phyloP scores from a whole-genome alignment of 2,329 filamentous ascomycete species.

The Pyrenophora teres region DNA sequence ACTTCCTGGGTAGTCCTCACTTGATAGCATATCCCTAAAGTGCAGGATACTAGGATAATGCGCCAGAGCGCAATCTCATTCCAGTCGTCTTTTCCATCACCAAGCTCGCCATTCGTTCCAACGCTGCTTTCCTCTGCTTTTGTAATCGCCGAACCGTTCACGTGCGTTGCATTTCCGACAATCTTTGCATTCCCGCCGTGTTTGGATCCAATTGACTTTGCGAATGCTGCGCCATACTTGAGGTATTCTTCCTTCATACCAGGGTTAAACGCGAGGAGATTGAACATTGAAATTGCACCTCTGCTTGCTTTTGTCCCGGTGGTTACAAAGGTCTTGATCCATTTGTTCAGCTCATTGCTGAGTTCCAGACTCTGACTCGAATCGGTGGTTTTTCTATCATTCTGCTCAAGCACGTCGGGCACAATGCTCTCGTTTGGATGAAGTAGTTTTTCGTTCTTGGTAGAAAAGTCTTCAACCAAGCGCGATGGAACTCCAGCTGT shows the following conservation, averaged over 20 bases:
- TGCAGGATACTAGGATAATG: constrained; percentile 67
- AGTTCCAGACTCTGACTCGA: constrained; percentile 55
- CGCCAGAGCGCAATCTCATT: constrained; percentile 68
- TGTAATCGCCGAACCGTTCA: constrained; percentile 5
- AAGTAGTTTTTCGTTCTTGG: constrained; percentile 47
- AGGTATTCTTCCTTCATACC: constrained; percentile 60
- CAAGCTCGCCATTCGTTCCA: constrained; percentile 1
- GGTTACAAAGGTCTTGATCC: constrained; percentile 51
- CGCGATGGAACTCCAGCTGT: constrained; percentile 53
- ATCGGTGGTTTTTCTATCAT: constrained; percentile 21
- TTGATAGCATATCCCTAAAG: constrained; percentile 65
- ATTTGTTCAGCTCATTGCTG: constrained; percentile 55
- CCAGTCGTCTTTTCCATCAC: constrained; percentile 50
- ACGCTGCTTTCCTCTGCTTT: constrained; percentile 13
- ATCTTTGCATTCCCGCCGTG: constrained; percentile 66
- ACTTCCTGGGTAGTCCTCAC: constrained; percentile 64
- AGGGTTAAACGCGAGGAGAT: constrained; percentile 62
- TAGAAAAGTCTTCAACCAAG: constrained; percentile 46
- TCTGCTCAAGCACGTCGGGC: constrained; percentile 43
- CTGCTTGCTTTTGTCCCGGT: constrained; percentile 27
- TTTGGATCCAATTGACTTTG: constrained; percentile 54
- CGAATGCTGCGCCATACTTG: constrained; percentile 62
- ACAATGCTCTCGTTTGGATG: constrained; percentile 42
- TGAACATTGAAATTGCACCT: constrained; percentile 65
- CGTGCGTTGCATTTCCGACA: constrained; percentile 60